Base-by-base conservation (phyloP, 164 flowering plant species). In the Nelumbo lutea region DNA sequence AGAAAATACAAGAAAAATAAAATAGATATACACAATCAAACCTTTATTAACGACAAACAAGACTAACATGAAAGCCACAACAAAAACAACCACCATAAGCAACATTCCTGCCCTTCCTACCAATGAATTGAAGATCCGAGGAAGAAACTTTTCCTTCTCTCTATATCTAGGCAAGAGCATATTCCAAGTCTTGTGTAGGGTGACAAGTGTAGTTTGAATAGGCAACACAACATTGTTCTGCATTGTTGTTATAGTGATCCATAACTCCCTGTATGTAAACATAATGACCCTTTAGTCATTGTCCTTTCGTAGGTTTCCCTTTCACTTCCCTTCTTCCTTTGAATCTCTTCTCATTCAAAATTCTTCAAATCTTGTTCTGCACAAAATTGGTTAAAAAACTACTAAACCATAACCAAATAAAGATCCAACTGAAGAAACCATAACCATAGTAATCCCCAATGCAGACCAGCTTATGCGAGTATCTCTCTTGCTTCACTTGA, bases 261-360 rank as follows among this genome's bases (percentile, higher is more conserved):
- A 85, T 82, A 87, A 79, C 96, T 93, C 68, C 84, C 83, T 0
- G 83, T 77, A 44, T 90, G 86, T 68, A 75, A 72, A 72, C 91
- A 93, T 83, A 93, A 83, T 84, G 95, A 83, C 88, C 77, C 86
- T 80, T 90, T 88, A 85, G 80, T 90, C 96, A 90, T 90, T 78
- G 83, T 85, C 79, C 77, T 83, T 79, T 73, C 71, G 61, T 71
- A 55, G 69, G 6, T 68, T 57, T 68, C 72, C 79, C 77, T 78
- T 69, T 88, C 93, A 88, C 84, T 71, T 68, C 85, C 72, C 75
- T 75, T 68, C 39, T 66, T 65, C 75, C 72, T 64, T 65, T 39
- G 2, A 74, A 71, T 59, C 15, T 61, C 72, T 73, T 75, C 80
- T 78, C 84, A 74, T 81, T 60, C 80, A 74, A 66, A 63, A 61